These are phyloP conservation scores for Dissophora ornata DNA, from an alignment of 192 early-diverging fungal genomes.

Conservation along the genomic window DNA sequence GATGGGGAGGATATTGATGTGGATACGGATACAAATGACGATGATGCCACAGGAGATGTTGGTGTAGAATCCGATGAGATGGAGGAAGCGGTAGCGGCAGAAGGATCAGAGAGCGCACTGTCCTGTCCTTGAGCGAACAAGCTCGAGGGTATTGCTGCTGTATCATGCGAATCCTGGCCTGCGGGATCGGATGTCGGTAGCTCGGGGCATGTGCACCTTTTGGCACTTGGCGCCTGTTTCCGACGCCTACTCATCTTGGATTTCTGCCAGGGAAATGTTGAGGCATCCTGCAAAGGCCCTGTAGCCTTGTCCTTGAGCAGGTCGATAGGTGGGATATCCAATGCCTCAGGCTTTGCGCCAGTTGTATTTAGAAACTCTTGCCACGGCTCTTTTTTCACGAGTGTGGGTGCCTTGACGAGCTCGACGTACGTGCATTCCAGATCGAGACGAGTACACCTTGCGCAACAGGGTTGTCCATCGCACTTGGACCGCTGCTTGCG, in stretches of 20 bases:
- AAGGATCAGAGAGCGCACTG: background rate
- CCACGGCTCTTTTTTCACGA: slow-evolving; percentile 42
- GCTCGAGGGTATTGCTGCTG: background rate
- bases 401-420: slow-evolving; percentile 40
- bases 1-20: slow-evolving; percentile 7
- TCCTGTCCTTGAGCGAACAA: background rate
- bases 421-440: slow-evolving; percentile 55
- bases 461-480: slow-evolving; percentile 45
- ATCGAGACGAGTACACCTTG: slow-evolving; percentile 48
- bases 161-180: slow-evolving; percentile 35
- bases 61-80: background rate
- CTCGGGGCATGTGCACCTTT: slow-evolving; percentile 40
- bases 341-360: slow-evolving; percentile 44
- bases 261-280: slow-evolving; percentile 49
- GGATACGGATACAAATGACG: background rate
- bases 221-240: slow-evolving; percentile 26
- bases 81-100: background rate
- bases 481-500: slow-evolving; percentile 54
- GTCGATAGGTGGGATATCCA: slow-evolving; percentile 31
- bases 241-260: slow-evolving; percentile 41
- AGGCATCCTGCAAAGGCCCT: slow-evolving; percentile 32
- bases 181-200: slow-evolving; percentile 30
- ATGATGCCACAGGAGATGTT: background rate
- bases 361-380: slow-evolving; percentile 50
- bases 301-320: slow-evolving; percentile 33